Evolutionary conservation across 2,329 filamentous ascomycete species (phyloP).

Genomic region (Paraphoma chrysanthemicola): DNA sequence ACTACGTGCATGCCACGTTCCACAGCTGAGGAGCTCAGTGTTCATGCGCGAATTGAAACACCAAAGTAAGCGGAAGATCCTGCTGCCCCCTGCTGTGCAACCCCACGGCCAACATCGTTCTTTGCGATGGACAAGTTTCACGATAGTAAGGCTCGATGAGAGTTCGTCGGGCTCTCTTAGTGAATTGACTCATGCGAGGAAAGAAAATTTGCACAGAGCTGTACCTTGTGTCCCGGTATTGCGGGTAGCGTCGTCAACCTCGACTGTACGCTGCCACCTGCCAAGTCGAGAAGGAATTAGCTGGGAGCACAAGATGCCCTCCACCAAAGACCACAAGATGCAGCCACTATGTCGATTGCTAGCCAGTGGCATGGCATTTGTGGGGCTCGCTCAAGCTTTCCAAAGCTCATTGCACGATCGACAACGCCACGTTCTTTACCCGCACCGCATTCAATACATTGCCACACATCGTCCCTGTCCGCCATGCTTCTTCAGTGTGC

Average conservation of each 20-base stretch:
- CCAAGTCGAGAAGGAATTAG: neutral
- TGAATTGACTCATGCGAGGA: no score
- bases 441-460: neutral
- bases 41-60: neutral
- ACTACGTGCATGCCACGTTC: neutral
- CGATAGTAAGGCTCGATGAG: neutral
- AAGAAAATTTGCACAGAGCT: no score
- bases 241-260: no score
- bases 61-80: neutral
- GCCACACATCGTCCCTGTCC: neutral
- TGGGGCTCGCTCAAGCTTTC: neutral
- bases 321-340: neutral
- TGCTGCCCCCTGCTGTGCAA: neutral
- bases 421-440: neutral
- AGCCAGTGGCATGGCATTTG: neutral
- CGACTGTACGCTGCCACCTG: no score
- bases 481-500: neutral
- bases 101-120: neutral
- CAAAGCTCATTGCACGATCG: neutral
- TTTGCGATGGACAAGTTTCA: neutral
- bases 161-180: neutral
- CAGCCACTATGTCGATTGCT: neutral
- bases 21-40: neutral
- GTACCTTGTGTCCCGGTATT: no score
- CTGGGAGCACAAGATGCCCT: neutral